Conservation (phyloP, 352 stramenopile species). For the Phytopythium sindhum region DNA sequence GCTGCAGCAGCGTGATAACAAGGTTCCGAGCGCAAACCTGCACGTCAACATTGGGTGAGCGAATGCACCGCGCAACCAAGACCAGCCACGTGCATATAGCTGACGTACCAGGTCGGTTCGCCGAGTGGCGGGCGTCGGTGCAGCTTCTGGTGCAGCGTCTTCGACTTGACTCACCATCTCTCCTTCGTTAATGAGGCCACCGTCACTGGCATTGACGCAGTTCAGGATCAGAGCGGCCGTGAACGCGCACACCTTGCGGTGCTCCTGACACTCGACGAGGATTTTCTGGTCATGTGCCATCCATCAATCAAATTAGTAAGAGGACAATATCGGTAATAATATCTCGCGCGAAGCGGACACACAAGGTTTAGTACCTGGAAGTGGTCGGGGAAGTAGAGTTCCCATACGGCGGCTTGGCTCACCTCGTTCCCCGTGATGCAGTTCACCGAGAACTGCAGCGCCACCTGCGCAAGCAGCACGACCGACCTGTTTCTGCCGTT, state of each 20-base stretch:
- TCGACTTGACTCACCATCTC: slow-evolving; percentile 11
- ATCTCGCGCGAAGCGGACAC: not conserved
- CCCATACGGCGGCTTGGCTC: slow-evolving; percentile 55
- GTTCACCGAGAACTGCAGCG: slow-evolving; percentile 78
- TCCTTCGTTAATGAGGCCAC: slow-evolving; percentile 7
- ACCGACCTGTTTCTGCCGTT: slow-evolving; percentile 20
- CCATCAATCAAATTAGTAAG: not conserved
- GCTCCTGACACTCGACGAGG: slow-evolving; percentile 70
- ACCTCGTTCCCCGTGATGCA: slow-evolving; percentile 34
- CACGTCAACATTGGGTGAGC: not conserved
- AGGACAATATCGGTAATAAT: not conserved
- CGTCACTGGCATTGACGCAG: slow-evolving; percentile 47
- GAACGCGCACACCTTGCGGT: slow-evolving; percentile 78
- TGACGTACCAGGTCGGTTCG: slow-evolving; percentile 51
- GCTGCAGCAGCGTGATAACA: slow-evolving; percentile 72
- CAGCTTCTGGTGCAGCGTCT: not conserved
- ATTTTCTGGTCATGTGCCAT: slow-evolving; percentile 49
- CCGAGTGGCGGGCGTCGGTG: slow-evolving; percentile 14
- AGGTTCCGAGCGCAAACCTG: slow-evolving; percentile 67
- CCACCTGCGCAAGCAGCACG: slow-evolving; percentile 57
- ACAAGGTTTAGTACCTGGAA: slow-evolving; percentile 42
- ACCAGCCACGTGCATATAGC: not conserved
- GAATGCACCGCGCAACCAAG: not conserved
- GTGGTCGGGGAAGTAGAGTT: slow-evolving; percentile 60
- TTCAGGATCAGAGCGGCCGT: slow-evolving; percentile 59